A percentile compares a stretch with the other conserved stretches of the same genome.
Evolutionary conservation across 2,329 filamentous ascomycete genomes (phyloP).

Genomic region (Colletotrichum caudatum): DNA sequence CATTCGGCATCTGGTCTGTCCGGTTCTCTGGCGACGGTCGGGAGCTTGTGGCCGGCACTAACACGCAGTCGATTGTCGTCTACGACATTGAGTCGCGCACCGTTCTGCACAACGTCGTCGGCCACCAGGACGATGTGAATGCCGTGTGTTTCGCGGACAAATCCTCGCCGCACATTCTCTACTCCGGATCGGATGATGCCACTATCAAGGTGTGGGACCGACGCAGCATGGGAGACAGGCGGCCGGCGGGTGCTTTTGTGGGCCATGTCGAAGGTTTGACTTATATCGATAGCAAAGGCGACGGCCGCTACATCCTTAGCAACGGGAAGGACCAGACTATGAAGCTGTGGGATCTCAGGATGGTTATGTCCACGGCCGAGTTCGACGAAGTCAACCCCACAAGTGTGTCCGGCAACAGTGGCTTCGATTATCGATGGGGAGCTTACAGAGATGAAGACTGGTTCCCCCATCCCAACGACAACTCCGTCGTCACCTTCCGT

Average conservation of each 20-base stretch:
- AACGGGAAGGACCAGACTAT: constrained; percentile 98
- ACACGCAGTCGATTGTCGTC: constrained; percentile 81
- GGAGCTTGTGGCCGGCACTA: constrained; percentile 91
- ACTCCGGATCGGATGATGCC: constrained; percentile 94
- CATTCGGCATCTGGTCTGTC: constrained; percentile 85
- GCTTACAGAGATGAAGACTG: constrained; percentile 74
- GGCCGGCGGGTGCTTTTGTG: constrained; percentile 75
- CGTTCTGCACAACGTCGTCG: constrained; percentile 79
- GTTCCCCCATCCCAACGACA: constrained; percentile 84
- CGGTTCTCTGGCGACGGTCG: constrained; percentile 92
- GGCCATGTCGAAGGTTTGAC: constrained; percentile 76
- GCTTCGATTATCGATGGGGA: constrained; percentile 81
- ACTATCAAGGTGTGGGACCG: constrained; percentile 97
- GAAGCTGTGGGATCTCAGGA: constrained; percentile 96
- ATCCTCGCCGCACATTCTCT: constrained; percentile 90
- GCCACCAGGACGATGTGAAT: constrained; percentile 91
- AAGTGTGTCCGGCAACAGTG: constrained; percentile 64
- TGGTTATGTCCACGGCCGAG: constrained; percentile 81
- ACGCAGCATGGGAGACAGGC: constrained; percentile 87
- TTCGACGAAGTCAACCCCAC: constrained; percentile 68
- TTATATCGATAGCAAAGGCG: constrained; percentile 77
- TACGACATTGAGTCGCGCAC: constrained; percentile 89
- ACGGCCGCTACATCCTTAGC: constrained; percentile 85
- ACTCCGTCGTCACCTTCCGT: constrained; percentile 92
- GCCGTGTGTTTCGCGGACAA: constrained; percentile 96